Percentiles rank a stretch among this genome's conserved stretches.
These are phyloP conservation scores for Arthrobotrys sinensis DNA, from an alignment of 2,329 filamentous ascomycete genomes.

Conservation along the genomic window DNA sequence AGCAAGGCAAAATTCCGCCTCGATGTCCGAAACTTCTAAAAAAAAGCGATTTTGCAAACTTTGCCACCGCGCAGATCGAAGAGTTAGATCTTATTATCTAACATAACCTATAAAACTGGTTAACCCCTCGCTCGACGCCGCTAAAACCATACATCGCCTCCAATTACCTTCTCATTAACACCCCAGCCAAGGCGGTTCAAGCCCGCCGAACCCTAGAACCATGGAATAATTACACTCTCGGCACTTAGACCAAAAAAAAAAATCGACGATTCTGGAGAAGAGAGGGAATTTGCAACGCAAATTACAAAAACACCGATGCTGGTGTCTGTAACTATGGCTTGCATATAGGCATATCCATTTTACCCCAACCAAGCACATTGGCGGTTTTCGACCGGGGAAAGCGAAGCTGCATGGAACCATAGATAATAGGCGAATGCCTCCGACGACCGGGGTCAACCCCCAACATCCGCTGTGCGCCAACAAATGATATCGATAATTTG, in stretches of 20 bases:
- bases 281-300: slow-evolving; percentile 9
- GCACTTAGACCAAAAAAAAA: neutral
- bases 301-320: neutral
- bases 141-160: neutral
- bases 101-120: no score
- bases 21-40: no score
- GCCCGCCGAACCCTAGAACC: slow-evolving; percentile 1
- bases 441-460: slow-evolving; percentile 11
- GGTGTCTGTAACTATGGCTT: slow-evolving; percentile 3
- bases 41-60: no score
- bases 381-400: slow-evolving; percentile 24
- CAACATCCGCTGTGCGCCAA: slow-evolving; percentile 3
- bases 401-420: slow-evolving; percentile 41
- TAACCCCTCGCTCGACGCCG: no score
- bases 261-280: neutral
- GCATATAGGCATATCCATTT: slow-evolving; percentile 32
- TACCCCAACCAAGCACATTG: slow-evolving; percentile 37
- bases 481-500: neutral
- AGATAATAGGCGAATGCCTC: slow-evolving; percentile 23
- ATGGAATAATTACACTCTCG: slow-evolving; percentile 5
- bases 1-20: no score
- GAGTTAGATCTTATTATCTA: no score
- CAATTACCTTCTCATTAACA: neutral
- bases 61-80: no score
- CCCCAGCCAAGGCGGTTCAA: slow-evolving; percentile 33